A percentile compares a stretch with the other conserved stretches of the same genome.
phyloP scores from a whole-genome alignment of 257 asterid genomes.

The Paulownia fortunei region DNA sequence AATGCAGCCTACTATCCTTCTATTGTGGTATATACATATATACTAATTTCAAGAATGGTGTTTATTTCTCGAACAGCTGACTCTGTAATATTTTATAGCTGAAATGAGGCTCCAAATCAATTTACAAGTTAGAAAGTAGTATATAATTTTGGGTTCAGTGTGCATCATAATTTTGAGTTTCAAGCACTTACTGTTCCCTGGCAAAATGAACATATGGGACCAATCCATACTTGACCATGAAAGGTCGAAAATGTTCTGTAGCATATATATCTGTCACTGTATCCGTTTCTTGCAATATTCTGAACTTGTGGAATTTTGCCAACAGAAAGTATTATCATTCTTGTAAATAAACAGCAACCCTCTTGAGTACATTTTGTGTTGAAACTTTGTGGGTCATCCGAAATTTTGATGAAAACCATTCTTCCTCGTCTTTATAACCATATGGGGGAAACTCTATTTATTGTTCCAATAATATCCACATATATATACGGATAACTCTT shows the following conservation, averaged over 20 bases:
- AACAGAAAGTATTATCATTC: not conserved
- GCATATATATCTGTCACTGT: constrained; percentile 12
- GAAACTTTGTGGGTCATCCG: not conserved
- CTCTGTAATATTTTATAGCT: constrained; percentile 20
- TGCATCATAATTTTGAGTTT: not conserved
- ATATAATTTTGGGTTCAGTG: not conserved
- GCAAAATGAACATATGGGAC: constrained; percentile 27
- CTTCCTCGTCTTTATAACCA: constrained; percentile 13
- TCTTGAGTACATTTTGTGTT: not conserved
- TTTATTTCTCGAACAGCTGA: not conserved
- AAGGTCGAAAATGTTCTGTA: constrained; percentile 23
- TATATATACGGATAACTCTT: not conserved
- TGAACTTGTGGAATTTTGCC: not conserved
- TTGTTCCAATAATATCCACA: not conserved
- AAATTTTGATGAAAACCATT: not conserved
- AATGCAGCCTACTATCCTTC: not conserved
- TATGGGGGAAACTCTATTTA: not conserved
- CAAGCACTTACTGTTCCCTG: not conserved
- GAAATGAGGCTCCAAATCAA: too few species aligned
- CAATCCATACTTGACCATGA: constrained; percentile 16
- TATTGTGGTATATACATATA: constrained; percentile 23
- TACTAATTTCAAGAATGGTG: constrained; percentile 15
- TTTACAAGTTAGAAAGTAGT: not conserved
- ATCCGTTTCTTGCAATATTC: constrained; percentile 26
- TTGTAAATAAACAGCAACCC: not conserved